Percentiles rank a stretch among this genome's conserved stretches.
Evolutionary conservation across 2,329 filamentous ascomycete species (phyloP).

Genomic region (Aspergillus hiratsukae): DNA sequence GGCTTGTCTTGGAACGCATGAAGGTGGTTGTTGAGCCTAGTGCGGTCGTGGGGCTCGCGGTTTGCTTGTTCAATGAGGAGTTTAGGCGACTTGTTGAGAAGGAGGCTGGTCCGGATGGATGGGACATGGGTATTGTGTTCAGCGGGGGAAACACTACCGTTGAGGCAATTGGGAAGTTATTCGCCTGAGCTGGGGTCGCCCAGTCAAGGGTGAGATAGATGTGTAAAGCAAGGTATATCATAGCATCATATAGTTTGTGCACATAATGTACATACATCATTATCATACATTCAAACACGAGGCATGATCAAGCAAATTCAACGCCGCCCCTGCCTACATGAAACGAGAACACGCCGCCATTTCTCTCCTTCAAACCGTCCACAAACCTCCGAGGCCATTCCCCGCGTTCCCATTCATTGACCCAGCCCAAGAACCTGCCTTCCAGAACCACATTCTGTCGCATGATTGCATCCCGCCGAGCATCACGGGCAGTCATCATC

Average conservation of each 20-base stretch:
- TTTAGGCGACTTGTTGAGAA: constrained; percentile 62
- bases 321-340: constrained; percentile 24
- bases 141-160: constrained; percentile 63
- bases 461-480: constrained; percentile 29
- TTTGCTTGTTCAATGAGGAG: constrained; percentile 78
- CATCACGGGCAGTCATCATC: constrained; percentile 29
- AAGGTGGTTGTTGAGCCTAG: constrained; percentile 91
- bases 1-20: constrained; percentile 76
- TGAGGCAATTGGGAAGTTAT: constrained; percentile 56
- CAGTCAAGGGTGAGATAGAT: not conserved
- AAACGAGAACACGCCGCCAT: constrained; percentile 30
- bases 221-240: no score
- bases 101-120: constrained; percentile 66
- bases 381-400: constrained; percentile 31
- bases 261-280: not conserved
- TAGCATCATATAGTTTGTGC: not conserved
- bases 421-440: constrained; percentile 33
- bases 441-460: constrained; percentile 32
- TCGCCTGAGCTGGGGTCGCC: constrained; percentile 20
- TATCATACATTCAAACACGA: not conserved
- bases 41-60: constrained; percentile 77
- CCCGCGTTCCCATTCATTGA: constrained; percentile 34
- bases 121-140: constrained; percentile 63
- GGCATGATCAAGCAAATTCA: constrained; percentile 6
- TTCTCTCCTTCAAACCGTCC: constrained; percentile 23